These are phyloP conservation scores for Coniochaeta sp. DNA, from an alignment of 2,329 filamentous ascomycete genomes.

Conservation along the genomic window DNA sequence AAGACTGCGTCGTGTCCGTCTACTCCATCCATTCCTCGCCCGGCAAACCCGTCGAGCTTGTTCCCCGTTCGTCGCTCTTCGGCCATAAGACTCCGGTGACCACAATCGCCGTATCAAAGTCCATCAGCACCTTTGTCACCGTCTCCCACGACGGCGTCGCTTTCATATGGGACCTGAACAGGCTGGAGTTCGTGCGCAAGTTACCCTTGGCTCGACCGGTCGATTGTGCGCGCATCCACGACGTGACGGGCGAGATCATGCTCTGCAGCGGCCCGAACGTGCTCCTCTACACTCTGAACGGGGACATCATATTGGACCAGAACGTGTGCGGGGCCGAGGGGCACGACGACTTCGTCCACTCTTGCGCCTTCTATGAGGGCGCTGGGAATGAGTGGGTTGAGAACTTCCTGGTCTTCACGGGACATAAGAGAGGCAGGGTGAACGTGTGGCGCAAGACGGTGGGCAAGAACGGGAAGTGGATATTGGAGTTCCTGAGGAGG, in stretches of 20 bases:
- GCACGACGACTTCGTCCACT: slow-evolving; percentile 68
- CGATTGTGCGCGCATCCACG: slow-evolving; percentile 80
- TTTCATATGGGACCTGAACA: slow-evolving; percentile 91
- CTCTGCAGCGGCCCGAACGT: slow-evolving; percentile 72
- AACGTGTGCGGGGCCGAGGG: slow-evolving; percentile 59
- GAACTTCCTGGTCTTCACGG: slow-evolving; percentile 79
- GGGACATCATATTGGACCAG: slow-evolving; percentile 73
- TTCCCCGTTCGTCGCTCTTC: slow-evolving; percentile 74
- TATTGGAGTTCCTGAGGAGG: slow-evolving; percentile 69
- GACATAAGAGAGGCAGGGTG: slow-evolving; percentile 75
- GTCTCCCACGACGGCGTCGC: slow-evolving; percentile 75
- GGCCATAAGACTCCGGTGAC: slow-evolving; percentile 83
- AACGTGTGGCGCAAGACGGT: slow-evolving; percentile 62
- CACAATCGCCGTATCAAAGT: slow-evolving; percentile 75
- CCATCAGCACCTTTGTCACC: slow-evolving; percentile 82
- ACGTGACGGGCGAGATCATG: slow-evolving; percentile 83
- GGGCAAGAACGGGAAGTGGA: slow-evolving; percentile 58
- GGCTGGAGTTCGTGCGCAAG: slow-evolving; percentile 76
- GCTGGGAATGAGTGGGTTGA: slow-evolving; percentile 87
- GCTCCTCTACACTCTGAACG: slow-evolving; percentile 81
- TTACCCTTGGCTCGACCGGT: slow-evolving; percentile 51
- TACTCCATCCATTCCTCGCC: slow-evolving; percentile 62
- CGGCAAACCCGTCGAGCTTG: slow-evolving; percentile 68
- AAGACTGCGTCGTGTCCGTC: slow-evolving; percentile 84
- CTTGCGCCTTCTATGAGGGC: slow-evolving; percentile 90